phyloP scores from a whole-genome alignment of 768 basidiomycete genomes.

The Termitomyces sp. region DNA sequence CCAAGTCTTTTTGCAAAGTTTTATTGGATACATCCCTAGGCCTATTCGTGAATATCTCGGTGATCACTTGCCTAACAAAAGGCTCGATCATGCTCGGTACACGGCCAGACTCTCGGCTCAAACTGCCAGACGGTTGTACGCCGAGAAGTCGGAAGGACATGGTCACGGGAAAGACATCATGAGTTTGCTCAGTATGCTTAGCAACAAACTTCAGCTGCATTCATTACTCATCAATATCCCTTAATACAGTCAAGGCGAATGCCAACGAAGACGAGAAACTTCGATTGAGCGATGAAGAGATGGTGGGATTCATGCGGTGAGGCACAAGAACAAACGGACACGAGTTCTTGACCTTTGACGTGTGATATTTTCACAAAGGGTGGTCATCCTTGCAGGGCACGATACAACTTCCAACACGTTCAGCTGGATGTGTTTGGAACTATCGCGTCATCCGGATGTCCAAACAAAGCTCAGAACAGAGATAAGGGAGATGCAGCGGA shows the following conservation, averaged over 20 bases:
- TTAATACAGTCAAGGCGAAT: constrained; percentile 44
- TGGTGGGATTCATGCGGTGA: constrained; percentile 48
- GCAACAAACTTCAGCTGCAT: neutral
- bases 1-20: constrained; percentile 26
- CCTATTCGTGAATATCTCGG: constrained; percentile 27
- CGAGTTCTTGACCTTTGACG: neutral
- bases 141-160: constrained; percentile 26
- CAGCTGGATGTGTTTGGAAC: constrained; percentile 57
- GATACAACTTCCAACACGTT: constrained; percentile 57
- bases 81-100: constrained; percentile 24
- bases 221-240: neutral
- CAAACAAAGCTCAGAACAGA: constrained; percentile 62
- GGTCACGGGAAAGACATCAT: constrained; percentile 35
- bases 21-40: constrained; percentile 24
- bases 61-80: constrained; percentile 22
- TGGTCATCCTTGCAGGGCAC: constrained; percentile 46
- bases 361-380: constrained; percentile 36
- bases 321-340: constrained; percentile 11
- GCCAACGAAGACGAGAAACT: constrained; percentile 36
- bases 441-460: constrained; percentile 50
- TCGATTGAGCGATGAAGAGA: constrained; percentile 42
- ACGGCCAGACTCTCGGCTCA: constrained; percentile 25
- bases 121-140: constrained; percentile 29
- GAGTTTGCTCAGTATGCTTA: constrained; percentile 34
- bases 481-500: constrained; percentile 34